These are phyloP conservation scores for Beauveria bassiana DNA, from an alignment of 2,329 filamentous ascomycete genomes.

Conservation along the genomic window DNA sequence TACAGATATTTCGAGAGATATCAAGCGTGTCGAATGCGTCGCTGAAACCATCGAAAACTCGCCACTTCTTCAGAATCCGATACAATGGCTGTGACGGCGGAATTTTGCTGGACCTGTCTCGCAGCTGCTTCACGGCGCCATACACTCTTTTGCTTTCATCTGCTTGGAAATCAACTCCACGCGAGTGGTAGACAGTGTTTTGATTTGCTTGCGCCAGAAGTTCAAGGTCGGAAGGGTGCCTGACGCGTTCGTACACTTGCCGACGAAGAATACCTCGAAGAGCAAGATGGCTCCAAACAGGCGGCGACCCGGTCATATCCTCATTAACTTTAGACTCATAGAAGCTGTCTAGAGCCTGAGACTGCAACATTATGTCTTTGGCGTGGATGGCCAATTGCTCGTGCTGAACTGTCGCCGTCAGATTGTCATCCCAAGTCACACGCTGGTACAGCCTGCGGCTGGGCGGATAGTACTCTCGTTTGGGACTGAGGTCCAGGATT, in stretches of 20 bases:
- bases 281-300: neutral
- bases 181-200: neutral
- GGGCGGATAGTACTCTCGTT: slow-evolving; percentile 29
- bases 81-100: neutral
- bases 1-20: neutral
- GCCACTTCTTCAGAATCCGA: neutral
- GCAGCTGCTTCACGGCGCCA: neutral
- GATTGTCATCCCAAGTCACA: slow-evolving; percentile 23
- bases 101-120: neutral
- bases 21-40: neutral
- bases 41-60: neutral
- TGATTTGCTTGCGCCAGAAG: neutral
- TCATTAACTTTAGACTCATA: neutral
- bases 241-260: slow-evolving; percentile 18
- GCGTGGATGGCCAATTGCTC: slow-evolving; percentile 27
- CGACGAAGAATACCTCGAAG: slow-evolving; percentile 17
- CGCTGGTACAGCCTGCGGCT: slow-evolving; percentile 26
- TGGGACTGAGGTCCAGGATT: slow-evolving; percentile 21
- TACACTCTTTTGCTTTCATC: neutral
- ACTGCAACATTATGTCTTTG: slow-evolving; percentile 22
- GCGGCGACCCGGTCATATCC: neutral
- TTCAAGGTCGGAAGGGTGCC: neutral
- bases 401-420: slow-evolving; percentile 30
- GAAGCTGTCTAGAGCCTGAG: slow-evolving; percentile 21
- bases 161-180: neutral